A percentile compares a stretch with the other conserved stretches of the same genome.
phyloP scores from a whole-genome alignment of 495 filamentous ascomycete species.

The Lindgomyces ingoldianus region DNA sequence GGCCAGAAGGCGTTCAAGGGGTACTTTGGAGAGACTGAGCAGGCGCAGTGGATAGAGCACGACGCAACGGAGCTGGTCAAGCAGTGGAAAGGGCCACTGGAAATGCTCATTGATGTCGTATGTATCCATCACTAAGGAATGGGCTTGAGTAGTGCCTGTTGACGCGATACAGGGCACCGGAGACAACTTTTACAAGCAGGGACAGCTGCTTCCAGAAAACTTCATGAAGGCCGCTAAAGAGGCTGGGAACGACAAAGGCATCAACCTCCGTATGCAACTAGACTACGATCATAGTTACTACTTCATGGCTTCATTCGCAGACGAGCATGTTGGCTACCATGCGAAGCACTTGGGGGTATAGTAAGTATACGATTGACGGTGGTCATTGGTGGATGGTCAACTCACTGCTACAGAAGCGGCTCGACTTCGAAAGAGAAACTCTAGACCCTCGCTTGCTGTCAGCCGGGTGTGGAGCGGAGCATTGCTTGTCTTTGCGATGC shows the following conservation, averaged over 20 bases:
- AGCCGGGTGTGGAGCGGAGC: background rate
- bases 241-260: conserved; percentile 63
- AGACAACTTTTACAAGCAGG: conserved; percentile 94
- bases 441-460: background rate
- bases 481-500: background rate
- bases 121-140: conserved; percentile 32
- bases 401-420: conserved; percentile 33
- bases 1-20: conserved; percentile 92
- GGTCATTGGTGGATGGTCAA: background rate
- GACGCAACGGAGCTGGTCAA: conserved; percentile 90
- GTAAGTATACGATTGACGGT: conserved; percentile 9
- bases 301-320: conserved; percentile 85
- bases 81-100: conserved; percentile 69
- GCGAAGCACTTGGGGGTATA: conserved; percentile 64
- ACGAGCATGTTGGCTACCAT: conserved; percentile 87
- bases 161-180: conserved; percentile 64
- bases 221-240: conserved; percentile 77
- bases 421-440: conserved; percentile 26
- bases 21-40: conserved; percentile 75
- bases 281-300: conserved; percentile 97
- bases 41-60: conserved; percentile 77
- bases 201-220: conserved; percentile 91
- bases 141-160: background rate
- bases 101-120: conserved; percentile 81
- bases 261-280: conserved; percentile 78